Evolutionary conservation across 495 filamentous ascomycete species (phyloP).

Genomic region (Aspergillus sclerotioniger): DNA sequence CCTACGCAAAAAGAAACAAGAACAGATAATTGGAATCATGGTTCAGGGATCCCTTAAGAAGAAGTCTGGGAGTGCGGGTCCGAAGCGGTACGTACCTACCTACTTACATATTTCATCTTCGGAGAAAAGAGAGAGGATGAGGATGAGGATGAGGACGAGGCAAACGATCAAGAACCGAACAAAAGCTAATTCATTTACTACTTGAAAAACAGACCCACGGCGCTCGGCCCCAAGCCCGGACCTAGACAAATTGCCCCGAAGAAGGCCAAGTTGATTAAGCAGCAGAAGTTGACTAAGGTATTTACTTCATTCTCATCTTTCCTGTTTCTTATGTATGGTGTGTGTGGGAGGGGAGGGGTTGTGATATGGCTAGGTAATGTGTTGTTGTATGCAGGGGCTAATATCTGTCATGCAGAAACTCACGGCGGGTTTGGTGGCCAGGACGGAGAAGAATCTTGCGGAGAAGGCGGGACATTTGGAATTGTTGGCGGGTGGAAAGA

Average conservation of each 20-base stretch:
- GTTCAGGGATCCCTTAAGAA: slow-evolving; percentile 44
- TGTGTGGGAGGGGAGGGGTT: neutral
- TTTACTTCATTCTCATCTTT: slow-evolving; percentile 9
- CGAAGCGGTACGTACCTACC: slow-evolving; percentile 33
- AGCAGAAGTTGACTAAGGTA: slow-evolving; percentile 64
- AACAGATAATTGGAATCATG: slow-evolving; percentile 22
- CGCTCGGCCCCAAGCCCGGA: slow-evolving; percentile 51
- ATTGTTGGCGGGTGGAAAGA: slow-evolving; percentile 64
- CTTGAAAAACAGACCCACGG: slow-evolving; percentile 13
- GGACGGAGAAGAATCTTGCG: slow-evolving; percentile 66
- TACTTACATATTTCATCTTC: neutral
- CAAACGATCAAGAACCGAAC: neutral
- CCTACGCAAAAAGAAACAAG: slow-evolving; percentile 1
- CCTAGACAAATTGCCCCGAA: slow-evolving; percentile 65
- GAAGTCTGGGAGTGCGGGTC: slow-evolving; percentile 24
- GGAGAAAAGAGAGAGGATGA: no score
- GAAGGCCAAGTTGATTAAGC: slow-evolving; percentile 57
- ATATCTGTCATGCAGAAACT: slow-evolving; percentile 48
- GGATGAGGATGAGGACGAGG: no score
- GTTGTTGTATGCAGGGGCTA: neutral
- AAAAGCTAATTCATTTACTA: slow-evolving; percentile 1
- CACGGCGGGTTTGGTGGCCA: slow-evolving; percentile 57
- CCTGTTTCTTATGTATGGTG: neutral
- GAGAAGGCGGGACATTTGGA: slow-evolving; percentile 73
- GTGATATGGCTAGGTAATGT: neutral